These are phyloP conservation scores for Trichothecium sympodiale DNA, from an alignment of 2,329 filamentous ascomycete species.

Conservation along the genomic window DNA sequence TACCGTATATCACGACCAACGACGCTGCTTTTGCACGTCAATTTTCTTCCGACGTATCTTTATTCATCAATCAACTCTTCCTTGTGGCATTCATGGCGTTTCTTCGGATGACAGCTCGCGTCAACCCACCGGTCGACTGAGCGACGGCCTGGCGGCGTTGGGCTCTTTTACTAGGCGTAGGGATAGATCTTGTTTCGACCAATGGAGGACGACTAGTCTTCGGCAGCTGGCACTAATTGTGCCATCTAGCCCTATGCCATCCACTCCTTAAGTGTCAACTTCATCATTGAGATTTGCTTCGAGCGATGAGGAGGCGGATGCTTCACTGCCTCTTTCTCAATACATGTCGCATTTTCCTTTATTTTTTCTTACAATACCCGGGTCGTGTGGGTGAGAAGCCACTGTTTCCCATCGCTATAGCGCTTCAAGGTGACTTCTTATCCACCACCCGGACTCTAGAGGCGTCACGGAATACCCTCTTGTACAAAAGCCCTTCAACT, in stretches of 20 bases:
- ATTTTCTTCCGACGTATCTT: constrained; percentile 3
- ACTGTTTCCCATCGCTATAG: no score
- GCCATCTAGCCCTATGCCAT: constrained; percentile 23
- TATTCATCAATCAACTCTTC: constrained; percentile 9
- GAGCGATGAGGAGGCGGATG: constrained; percentile 9
- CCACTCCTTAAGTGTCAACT: constrained; percentile 24
- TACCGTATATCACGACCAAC: constrained; percentile 8
- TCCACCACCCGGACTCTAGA: no score
- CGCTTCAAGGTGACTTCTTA: no score
- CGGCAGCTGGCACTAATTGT: constrained; percentile 10
- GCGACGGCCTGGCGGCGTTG: constrained; percentile 25
- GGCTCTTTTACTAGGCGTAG: constrained; percentile 23
- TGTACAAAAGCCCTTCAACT: no score
- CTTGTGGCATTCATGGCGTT: constrained; percentile 31
- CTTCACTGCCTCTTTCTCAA: constrained; percentile 5
- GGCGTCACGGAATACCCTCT: no score
- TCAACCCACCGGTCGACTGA: constrained; percentile 20
- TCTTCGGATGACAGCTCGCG: constrained; percentile 26
- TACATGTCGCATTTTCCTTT: constrained; percentile 5
- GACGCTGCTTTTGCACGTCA: constrained; percentile 3
- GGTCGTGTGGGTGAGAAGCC: no score
- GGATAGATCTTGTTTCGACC: constrained; percentile 16
- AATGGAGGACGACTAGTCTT: constrained; percentile 9
- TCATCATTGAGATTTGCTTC: constrained; percentile 8
- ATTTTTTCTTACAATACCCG: constrained; percentile 2